Base-by-base conservation (phyloP, 2,329 filamentous ascomycete species). In the Fusarium aywerte region DNA sequence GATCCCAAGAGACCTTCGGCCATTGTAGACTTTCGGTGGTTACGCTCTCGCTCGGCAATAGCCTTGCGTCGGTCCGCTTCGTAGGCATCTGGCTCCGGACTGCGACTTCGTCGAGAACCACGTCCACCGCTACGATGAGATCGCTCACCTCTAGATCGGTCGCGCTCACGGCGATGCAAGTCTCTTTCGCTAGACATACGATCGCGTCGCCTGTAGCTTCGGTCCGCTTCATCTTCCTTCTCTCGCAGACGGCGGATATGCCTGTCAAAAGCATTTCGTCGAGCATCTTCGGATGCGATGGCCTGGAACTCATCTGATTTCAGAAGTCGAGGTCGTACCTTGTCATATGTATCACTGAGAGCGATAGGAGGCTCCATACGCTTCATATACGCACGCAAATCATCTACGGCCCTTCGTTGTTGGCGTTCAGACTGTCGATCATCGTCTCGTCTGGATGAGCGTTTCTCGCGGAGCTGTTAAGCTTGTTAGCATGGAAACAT, bases 1-100 rank as follows among this genome's bases (percentile, higher is more conserved):
- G 73, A 76, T 51, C 84, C 84, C 53, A 89, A 76, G 20, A 88
- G 79, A 68, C 82, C 87, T 72, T 89, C 87, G 68, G 90, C 91
- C 80, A 88, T 88, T 76, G 86, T 89, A 42, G 88, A 84, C 80
- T 96, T 96, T 77, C 92, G 90, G 80, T 97, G 96, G 73, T 96
- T 94, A 69, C 94, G 91, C 80, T 98, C 96, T 45, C 96, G 90
- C 76, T 97, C 94, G 58, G 94, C 93, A 75, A 96, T 94, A 40
- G 95, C 95, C 78, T 95, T 96, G 74, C 93, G 91, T 69, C 96
- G 89, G 76, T 99, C 96, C 62, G 94, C 96, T 79, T 98, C 96
- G 78, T 99, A 99, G 20, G 92, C 88, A 80, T 99, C 94, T 59
- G 88, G 87, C 78, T 98, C 96, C n/a, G 93, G 94, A 72, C 91